Evolutionary conservation across 2,329 filamentous ascomycete genomes (phyloP), one percentile per base, ranked within the genome.

Genomic region (Aureobasidium sp.): DNA sequence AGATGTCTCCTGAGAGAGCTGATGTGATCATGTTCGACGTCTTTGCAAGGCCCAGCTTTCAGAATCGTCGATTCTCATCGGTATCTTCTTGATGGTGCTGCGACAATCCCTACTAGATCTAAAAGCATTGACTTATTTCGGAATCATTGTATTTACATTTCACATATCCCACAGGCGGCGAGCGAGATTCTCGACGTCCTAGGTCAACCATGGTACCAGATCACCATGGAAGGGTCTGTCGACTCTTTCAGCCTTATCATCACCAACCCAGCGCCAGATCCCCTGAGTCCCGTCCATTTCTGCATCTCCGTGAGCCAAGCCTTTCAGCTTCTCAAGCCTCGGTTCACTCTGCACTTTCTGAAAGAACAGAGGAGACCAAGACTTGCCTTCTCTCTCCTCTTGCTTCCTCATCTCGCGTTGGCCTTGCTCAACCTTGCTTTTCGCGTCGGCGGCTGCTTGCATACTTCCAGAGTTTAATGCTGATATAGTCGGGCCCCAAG

Each of bases 361-460:
- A 65, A 79, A 79, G 66, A 79, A 80, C 15, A 78, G 55, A 15
- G 68, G 66, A 57, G 72, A 61, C 75, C 77, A 80, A 4, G 67
- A 64, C 52, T 71, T 68, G 27, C 75, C 75, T 34, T 67, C 66
- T 2, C 68, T 69, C 56, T 73, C 68, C 52, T 76, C 71, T 22
- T 73, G 69, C 64, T 74, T 75, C 15, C 77, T 70, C 72, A 79
- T 71, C 60, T 72, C 69, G 36, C 77, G 68, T 63, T 79, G 77
- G 6, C 60, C 60, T 56, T 56, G 39, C 29, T 62, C 60, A 6
- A 62, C 60, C 25, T 56, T 62, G 2, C 68, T 69, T 45, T 76
- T 76, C 8, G 68, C 70, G 37, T 71, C 64, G 3, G 65, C 66
- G 6, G 67, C 70, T 4, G 67, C 68, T 56, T 72, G 75, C 77